Evolutionary conservation across 1,284 basidiomycete genomes (phyloP).

Genomic region (Wallemia hederae): DNA sequence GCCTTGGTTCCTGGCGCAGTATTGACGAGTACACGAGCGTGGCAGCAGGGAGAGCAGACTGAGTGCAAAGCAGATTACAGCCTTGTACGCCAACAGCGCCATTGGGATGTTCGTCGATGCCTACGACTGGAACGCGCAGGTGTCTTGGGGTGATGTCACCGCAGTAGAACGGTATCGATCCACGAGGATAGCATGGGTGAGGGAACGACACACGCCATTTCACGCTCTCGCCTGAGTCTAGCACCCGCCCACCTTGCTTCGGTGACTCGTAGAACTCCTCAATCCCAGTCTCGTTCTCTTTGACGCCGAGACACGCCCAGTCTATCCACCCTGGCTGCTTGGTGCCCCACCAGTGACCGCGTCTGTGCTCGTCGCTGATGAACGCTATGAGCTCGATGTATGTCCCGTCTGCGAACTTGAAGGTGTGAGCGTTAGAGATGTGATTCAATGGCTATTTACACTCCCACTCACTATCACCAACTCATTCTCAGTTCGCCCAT

Average conservation of each 20-base stretch:
- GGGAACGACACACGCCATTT: background rate
- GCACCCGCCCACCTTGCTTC: background rate
- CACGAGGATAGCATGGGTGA: background rate
- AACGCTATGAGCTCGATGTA: background rate
- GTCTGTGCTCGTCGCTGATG: background rate
- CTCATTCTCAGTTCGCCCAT: background rate
- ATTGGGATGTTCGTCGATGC: background rate
- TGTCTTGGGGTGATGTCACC: background rate
- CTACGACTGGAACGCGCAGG: background rate
- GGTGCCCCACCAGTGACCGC: background rate
- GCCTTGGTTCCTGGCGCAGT: background rate
- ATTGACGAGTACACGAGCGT: background rate
- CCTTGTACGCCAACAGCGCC: background rate
- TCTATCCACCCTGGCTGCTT: background rate
- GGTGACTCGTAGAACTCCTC: background rate
- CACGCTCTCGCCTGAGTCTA: background rate
- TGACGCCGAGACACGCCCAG: background rate
- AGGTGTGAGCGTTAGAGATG: too few species aligned
- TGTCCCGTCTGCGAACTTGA: background rate
- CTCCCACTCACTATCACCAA: background rate
- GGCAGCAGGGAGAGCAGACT: background rate
- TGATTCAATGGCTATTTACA: too few species aligned
- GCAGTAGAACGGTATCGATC: background rate
- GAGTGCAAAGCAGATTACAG: background rate
- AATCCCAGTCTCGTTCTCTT: background rate